Evolutionary conservation across 148 eudicot species (phyloP), one percentile per base, ranked within the genome.

Genomic region (Arctostaphylos glauca): DNA sequence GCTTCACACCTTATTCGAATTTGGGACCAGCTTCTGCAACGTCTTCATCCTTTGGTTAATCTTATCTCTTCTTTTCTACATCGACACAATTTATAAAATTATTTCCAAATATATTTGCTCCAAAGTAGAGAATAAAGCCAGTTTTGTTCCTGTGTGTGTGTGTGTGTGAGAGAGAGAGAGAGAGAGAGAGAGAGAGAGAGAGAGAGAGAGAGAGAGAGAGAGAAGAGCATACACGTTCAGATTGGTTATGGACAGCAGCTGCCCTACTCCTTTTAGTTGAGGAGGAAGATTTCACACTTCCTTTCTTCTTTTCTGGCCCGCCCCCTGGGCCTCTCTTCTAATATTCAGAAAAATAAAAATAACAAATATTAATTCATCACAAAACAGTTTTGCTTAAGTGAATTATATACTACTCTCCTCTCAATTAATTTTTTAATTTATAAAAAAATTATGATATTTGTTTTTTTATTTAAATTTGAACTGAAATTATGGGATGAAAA

Each of bases 41-140:
- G 94, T 91, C 87, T 90, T 92, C 96, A 95, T 94, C 86, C 91
- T 92, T 75, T 94, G 89, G 81, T 95, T 95, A 77, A 95, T 95
- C 88, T 87, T 94, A 84, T 95, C 96, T 89, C 98, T 89, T 94
- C 98, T 91, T 90, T 92, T 94, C 98, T 95, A 52, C 47, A 81
- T 21, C 25, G 25, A 77, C 38, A 64, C 21, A n/a, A 56, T 4
- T 25, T 47, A 64, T 25, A 6, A 7, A 84, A 25, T 12, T 6
- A 18, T 19, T 25, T 50, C 59, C 48, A 38, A 52, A 67, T 59
- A 43, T 54, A 9, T 8, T 3, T 3, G 50, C 81, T 9, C 16
- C 16, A 46, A 71, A n/a, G 64, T 48, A 82, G 41, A n/a, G 16
- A 21, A 74, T n/a, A 38, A 54, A 54, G n/a, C 46, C 48, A 19